Percentiles rank a stretch among this genome's conserved stretches.
Evolutionary conservation across 2,329 filamentous ascomycete species (phyloP).

Genomic region (Graphiopsis chlorocephala): DNA sequence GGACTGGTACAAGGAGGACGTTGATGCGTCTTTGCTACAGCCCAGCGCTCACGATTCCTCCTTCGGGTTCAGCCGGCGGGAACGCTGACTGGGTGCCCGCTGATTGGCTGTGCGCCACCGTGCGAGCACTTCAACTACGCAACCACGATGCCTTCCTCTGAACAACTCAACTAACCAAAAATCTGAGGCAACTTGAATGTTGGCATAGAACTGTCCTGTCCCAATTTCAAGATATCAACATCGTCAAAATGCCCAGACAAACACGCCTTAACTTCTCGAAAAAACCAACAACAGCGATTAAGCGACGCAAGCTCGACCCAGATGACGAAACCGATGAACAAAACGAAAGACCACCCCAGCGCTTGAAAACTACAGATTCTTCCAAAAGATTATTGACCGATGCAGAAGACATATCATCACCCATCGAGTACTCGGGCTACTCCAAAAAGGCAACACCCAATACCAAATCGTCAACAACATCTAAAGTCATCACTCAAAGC

Average conservation of each 20-base stretch:
- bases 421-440: neutral
- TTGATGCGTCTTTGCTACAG: slow-evolving; percentile 8
- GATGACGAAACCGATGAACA: neutral
- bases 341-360: neutral
- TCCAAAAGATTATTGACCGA: neutral
- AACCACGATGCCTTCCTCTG: neutral
- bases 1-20: slow-evolving; percentile 12
- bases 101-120: neutral
- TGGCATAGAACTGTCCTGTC: neutral
- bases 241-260: neutral
- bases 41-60: neutral
- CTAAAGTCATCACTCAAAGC: neutral
- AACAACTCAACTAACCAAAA: neutral
- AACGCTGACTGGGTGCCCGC: neutral
- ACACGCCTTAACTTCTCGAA: neutral
- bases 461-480: neutral
- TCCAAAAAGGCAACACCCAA: neutral
- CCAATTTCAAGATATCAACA: no score
- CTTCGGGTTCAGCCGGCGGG: neutral
- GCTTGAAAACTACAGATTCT: neutral
- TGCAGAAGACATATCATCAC: neutral
- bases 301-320: neutral
- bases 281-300: neutral
- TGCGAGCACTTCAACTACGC: neutral
- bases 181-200: neutral